phyloP scores from a whole-genome alignment of 2,329 filamentous ascomycete genomes.

The Aspergillus sp. region DNA sequence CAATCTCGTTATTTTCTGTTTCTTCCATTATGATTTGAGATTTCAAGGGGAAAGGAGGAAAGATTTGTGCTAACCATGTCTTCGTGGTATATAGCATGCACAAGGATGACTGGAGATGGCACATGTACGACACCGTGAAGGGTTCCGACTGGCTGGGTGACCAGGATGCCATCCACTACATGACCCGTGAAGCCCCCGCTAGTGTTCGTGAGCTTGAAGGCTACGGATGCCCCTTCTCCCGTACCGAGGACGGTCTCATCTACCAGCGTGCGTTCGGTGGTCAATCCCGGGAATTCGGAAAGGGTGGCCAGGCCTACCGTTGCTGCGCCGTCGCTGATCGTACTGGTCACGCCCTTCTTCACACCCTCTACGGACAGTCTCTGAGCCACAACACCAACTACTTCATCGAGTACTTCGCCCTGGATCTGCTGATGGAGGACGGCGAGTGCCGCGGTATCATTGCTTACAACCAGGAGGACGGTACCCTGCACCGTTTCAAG shows the following conservation, averaged over 20 bases:
- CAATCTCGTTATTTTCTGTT: neutral
- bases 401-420: conserved; percentile 98
- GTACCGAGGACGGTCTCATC: conserved; percentile 95
- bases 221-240: conserved; percentile 89
- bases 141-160: conserved; percentile 97
- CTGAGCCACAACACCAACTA: conserved; percentile 98
- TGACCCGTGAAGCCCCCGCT: conserved; percentile 90
- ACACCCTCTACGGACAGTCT: conserved; percentile 98
- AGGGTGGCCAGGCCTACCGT: conserved; percentile 97
- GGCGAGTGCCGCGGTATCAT: conserved; percentile 95
- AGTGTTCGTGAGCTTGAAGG: conserved; percentile 95
- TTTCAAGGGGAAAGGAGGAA: neutral
- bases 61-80: conserved; percentile 18
- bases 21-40: no score
- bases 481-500: conserved; percentile 94
- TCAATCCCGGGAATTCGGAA: conserved; percentile 90
- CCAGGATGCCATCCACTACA: conserved; percentile 97
- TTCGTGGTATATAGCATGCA: conserved; percentile 70
- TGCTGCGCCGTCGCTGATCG: conserved; percentile 94
- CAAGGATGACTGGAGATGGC: conserved; percentile 97
- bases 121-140: conserved; percentile 99
- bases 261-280: conserved; percentile 99
- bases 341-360: conserved; percentile 94
- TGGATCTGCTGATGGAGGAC: conserved; percentile 96
- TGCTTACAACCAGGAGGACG: conserved; percentile 98